Conservation (phyloP, 768 basidiomycete species). For the Termitomyces sp. region DNA sequence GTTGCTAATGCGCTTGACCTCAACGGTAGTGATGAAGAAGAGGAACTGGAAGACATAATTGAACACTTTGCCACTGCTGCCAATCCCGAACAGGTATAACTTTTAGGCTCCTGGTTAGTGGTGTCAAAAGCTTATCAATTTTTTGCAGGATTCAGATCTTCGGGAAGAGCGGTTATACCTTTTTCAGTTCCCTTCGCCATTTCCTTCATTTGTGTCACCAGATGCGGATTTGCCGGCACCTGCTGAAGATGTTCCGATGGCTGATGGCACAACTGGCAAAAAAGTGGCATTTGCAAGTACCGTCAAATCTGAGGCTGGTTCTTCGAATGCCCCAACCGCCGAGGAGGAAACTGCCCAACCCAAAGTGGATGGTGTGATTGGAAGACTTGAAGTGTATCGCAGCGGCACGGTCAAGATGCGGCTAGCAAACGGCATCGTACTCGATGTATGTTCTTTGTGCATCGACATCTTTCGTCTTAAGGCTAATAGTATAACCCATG, state of each 20-base stretch:
- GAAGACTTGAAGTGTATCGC: constrained; percentile 80
- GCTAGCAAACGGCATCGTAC: constrained; percentile 72
- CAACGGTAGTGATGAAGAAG: constrained; percentile 76
- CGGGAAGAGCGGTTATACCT: constrained; percentile 75
- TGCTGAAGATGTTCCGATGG: constrained; percentile 32
- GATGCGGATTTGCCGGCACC: constrained; percentile 26
- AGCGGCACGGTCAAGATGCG: constrained; percentile 89
- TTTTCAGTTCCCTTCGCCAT: constrained; percentile 88
- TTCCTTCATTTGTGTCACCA: constrained; percentile 66
- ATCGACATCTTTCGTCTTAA: not conserved
- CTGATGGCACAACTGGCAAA: constrained; percentile 33
- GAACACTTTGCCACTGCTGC: constrained; percentile 58
- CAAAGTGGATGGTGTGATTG: constrained; percentile 72
- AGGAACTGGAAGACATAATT: constrained; percentile 75
- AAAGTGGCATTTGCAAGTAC: constrained; percentile 68
- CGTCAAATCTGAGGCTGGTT: constrained; percentile 45
- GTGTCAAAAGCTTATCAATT: not conserved
- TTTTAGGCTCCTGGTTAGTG: not conserved
- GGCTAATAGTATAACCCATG: not conserved
- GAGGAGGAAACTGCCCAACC: constrained; percentile 25
- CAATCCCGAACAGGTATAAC: constrained; percentile 40
- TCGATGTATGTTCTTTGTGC: constrained; percentile 56
- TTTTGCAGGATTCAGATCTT: constrained; percentile 38
- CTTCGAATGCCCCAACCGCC: constrained; percentile 24
- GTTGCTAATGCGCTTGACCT: constrained; percentile 63